Evolutionary conservation across 108 stramenopile species (phyloP).

Genomic region (Epipyxis sp.): DNA sequence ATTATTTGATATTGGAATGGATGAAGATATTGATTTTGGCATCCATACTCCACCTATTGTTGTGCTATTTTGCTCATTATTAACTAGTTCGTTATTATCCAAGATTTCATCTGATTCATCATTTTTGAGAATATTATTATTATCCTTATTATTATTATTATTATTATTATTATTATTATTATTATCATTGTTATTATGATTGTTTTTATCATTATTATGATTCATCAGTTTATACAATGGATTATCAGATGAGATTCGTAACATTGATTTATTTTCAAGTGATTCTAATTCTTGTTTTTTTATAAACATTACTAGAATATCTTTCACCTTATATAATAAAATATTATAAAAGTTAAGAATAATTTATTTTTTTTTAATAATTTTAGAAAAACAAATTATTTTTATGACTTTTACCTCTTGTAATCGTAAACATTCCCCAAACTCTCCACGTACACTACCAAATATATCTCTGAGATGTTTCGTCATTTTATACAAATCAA

Average conservation of each 20-base stretch:
- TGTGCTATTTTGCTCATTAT: neutral
- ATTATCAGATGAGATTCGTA: neutral
- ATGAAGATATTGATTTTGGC: no score
- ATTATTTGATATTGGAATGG: no score
- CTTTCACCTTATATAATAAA: no score
- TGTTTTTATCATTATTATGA: neutral
- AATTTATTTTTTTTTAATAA: no score
- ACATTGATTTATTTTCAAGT: neutral
- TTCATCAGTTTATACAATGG: neutral
- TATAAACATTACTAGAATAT: neutral
- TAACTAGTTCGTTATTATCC: neutral
- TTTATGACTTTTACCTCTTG: no score
- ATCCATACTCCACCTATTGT: no score
- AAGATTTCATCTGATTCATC: neutral
- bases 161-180: neutral
- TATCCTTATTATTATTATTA: neutral
- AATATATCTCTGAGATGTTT: neutral
- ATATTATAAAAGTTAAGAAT: no score
- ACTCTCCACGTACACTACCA: neutral
- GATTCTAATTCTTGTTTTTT: neutral
- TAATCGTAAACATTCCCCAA: neutral
- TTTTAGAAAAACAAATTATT: no score
- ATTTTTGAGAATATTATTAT: neutral
- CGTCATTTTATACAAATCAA: neutral
- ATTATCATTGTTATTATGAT: neutral